A percentile compares a stretch with the other conserved stretches of the same genome.
phyloP scores from a whole-genome alignment of 768 basidiomycete genomes.

The Tricholoma sp. region DNA sequence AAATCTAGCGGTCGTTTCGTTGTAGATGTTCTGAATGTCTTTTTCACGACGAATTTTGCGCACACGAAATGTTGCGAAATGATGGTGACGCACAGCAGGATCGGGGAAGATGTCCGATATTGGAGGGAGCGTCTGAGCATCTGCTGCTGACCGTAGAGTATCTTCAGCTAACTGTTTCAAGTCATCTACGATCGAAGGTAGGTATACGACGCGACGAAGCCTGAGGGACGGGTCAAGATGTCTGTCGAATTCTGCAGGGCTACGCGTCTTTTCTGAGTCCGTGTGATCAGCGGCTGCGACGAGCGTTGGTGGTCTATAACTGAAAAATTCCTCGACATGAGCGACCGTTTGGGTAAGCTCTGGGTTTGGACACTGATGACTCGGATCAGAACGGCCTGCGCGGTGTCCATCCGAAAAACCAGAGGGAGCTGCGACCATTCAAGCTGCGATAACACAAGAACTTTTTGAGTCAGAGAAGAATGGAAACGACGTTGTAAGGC shows the following conservation, averaged over 20 bases:
- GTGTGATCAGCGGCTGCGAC: background rate
- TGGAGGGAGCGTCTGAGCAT: background rate
- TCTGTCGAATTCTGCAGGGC: slow-evolving; percentile 3
- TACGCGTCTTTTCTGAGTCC: background rate
- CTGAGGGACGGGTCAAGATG: slow-evolving; percentile 7
- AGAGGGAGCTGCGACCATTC: background rate
- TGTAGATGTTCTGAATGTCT: background rate
- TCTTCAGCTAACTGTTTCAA: background rate
- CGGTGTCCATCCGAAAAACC: background rate
- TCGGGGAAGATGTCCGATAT: background rate
- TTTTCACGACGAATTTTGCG: too few species aligned
- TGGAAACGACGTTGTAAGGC: too few species aligned
- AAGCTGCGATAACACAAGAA: too few species aligned
- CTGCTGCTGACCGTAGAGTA: background rate
- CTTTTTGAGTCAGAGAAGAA: too few species aligned
- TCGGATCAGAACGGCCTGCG: background rate
- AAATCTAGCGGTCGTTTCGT: background rate
- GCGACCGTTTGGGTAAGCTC: background rate
- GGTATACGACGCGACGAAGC: slow-evolving; percentile 2
- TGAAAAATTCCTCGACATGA: background rate
- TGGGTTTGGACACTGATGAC: background rate
- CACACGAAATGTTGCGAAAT: too few species aligned
- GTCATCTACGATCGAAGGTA: background rate
- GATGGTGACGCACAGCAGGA: too few species aligned
- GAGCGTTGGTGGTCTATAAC: background rate